These are phyloP conservation scores for Cordyceps fumosorosea DNA, from an alignment of 2,329 filamentous ascomycete species.

Conservation along the genomic window DNA sequence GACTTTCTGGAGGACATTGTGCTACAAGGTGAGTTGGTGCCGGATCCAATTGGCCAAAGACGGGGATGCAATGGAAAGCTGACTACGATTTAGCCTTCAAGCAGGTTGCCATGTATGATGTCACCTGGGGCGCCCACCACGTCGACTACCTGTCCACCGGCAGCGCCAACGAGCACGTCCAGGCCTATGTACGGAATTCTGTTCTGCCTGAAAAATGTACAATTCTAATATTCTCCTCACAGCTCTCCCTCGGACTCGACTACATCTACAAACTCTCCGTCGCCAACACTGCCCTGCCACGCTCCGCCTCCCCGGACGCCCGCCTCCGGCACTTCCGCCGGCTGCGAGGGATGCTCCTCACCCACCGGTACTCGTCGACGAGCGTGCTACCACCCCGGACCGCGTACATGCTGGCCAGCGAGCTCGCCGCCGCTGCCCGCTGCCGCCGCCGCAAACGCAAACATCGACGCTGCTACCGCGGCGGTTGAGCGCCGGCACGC, in stretches of 20 bases:
- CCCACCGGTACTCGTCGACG: background rate
- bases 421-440: background rate
- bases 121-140: conserved; percentile 1
- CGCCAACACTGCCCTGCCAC: background rate
- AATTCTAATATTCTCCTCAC: background rate
- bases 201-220: background rate
- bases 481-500: background rate
- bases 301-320: background rate
- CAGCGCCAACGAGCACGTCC: background rate
- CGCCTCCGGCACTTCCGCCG: background rate
- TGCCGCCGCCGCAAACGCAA: background rate
- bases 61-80: background rate
- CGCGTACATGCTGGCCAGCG: conserved; percentile 6
- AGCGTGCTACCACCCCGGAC: background rate
- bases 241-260: conserved; percentile 5
- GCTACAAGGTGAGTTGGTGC: background rate
- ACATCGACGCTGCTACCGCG: background rate
- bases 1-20: conserved; percentile 7
- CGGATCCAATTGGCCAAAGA: background rate
- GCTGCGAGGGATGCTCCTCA: background rate
- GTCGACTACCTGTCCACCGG: conserved; percentile 2
- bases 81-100: background rate
- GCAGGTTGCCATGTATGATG: background rate
- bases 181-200: background rate
- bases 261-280: conserved; percentile 5